Evolutionary conservation across 2,329 filamentous ascomycete species (phyloP).

Genomic region (Huntiella omanensis): DNA sequence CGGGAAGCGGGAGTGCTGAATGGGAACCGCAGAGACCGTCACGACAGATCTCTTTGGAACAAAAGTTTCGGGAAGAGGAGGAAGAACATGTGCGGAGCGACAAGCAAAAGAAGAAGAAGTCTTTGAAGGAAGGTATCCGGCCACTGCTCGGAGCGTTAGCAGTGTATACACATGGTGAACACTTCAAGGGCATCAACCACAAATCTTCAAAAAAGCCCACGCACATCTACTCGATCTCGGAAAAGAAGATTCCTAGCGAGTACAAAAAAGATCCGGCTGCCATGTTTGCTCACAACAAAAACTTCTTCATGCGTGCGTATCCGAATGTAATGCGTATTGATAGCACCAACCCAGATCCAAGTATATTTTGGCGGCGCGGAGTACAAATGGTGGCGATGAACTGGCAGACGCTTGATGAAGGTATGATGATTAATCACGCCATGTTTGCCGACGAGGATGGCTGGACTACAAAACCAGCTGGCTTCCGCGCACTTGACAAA

Average conservation of each 20-base stretch:
- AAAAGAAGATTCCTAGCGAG: constrained; percentile 49
- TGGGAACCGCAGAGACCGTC: neutral
- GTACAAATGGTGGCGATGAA: constrained; percentile 97
- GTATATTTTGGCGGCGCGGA: constrained; percentile 77
- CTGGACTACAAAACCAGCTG: constrained; percentile 69
- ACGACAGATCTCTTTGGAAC: neutral
- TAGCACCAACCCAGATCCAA: constrained; percentile 89
- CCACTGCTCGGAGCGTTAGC: constrained; percentile 48
- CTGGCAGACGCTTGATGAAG: constrained; percentile 87
- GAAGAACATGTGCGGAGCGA: neutral
- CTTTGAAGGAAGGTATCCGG: neutral
- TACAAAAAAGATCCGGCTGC: constrained; percentile 45
- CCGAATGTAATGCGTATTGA: constrained; percentile 60
- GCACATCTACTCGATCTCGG: constrained; percentile 76
- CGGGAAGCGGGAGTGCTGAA: neutral
- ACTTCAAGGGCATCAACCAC: constrained; percentile 54
- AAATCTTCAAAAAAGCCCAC: constrained; percentile 38
- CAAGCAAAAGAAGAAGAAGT: neutral
- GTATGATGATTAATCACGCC: constrained; percentile 90
- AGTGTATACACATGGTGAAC: constrained; percentile 72
- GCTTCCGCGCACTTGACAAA: constrained; percentile 40
- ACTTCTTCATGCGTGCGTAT: constrained; percentile 80
- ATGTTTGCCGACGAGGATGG: constrained; percentile 83
- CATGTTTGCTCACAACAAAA: constrained; percentile 74
- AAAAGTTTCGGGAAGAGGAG: neutral